Base-by-base conservation (phyloP, 805 yeast species). In the Saturnispora sekii region DNA sequence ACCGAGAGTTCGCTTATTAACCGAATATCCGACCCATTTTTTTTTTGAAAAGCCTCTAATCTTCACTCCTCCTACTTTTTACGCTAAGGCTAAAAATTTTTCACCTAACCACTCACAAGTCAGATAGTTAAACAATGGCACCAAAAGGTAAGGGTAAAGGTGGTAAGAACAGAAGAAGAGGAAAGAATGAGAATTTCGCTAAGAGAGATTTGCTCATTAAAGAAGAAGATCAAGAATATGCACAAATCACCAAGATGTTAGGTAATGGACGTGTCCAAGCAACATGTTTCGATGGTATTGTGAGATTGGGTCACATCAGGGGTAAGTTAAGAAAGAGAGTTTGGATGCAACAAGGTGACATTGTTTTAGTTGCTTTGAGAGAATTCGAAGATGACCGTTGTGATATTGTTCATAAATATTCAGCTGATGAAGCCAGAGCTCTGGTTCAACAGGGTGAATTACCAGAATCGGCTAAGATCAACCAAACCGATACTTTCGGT, bases 301-400 rank as follows among this genome's bases (percentile, higher is more conserved):
- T 80, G 64, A 81, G 99, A 73, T 77, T 88, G 78, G 98, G 95
- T 15, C 98, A 90, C 64, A 93, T 93, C 62, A 86, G 99, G 76
- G 99, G 99, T 59, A 93, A 93, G 65, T 77, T 93, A 70, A 85
- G 99, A 77, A 93, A 93, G 82, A 93, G 90, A 78, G 98, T 93
- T 50, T 93, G 99, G 99, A 89, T 93, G 87, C 85, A 85, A 40
- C 97, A 88, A 67, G 98, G 98, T 72, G 99, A 93, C 65, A 93
- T 93, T 58, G 87, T 93, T 56, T 73, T 93, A 62, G 93, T 90
- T 40, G 89, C 96, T 7, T 77, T 93, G 58, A 88, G 99, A 76
- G 99, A 93, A 61, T 93, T 93, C 79, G 97, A 93, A 70, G 97
- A 90, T 61, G 96, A 86, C 51, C 95, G 85, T 66, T 93, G 97